Evolutionary conservation across 164 flowering plant species (phyloP).

Genomic region (Vitis cinerea): DNA sequence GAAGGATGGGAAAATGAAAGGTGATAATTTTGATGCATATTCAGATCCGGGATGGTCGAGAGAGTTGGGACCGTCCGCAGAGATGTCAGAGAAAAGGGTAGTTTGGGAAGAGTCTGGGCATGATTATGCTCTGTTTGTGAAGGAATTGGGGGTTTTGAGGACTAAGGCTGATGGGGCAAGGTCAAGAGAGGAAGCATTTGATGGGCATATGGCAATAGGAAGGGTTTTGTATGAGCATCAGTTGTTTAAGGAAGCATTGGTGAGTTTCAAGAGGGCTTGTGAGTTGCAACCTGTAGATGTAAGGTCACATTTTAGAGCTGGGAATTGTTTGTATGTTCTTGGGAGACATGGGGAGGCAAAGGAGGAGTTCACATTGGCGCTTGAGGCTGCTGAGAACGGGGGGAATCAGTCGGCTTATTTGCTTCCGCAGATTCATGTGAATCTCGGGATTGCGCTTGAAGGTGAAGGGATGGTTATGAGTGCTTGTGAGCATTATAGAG

Average conservation of each 20-base stretch:
- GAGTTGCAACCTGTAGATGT: constrained; percentile 93
- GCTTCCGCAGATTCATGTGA: constrained; percentile 97
- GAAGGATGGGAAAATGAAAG: constrained; percentile 74
- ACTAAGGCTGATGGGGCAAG: constrained; percentile 77
- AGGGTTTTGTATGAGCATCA: constrained; percentile 85
- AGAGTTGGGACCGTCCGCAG: constrained; percentile 78
- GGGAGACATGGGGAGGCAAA: constrained; percentile 70
- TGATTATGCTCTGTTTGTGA: constrained; percentile 67
- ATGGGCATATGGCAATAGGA: constrained; percentile 97
- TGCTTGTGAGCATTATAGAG: constrained; percentile 98
- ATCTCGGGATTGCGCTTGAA: constrained; percentile 90
- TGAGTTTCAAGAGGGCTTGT: constrained; percentile 86
- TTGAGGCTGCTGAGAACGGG: constrained; percentile 90
- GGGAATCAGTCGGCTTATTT: constrained; percentile 87
- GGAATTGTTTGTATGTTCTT: constrained; percentile 71
- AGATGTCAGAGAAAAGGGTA: constrained; percentile 63
- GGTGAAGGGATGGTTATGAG: constrained; percentile 94
- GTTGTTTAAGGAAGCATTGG: constrained; percentile 77
- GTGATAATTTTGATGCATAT: constrained; percentile 69
- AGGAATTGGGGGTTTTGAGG: constrained; percentile 78
- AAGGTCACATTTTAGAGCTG: constrained; percentile 87
- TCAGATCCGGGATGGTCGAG: constrained; percentile 99
- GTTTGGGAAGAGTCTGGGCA: constrained; percentile 84
- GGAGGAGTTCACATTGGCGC: constrained; percentile 72
- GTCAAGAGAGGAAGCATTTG: constrained; percentile 88